Base-by-base conservation (phyloP, 805 yeast genomes). In the Debaryomyces maramus region DNA sequence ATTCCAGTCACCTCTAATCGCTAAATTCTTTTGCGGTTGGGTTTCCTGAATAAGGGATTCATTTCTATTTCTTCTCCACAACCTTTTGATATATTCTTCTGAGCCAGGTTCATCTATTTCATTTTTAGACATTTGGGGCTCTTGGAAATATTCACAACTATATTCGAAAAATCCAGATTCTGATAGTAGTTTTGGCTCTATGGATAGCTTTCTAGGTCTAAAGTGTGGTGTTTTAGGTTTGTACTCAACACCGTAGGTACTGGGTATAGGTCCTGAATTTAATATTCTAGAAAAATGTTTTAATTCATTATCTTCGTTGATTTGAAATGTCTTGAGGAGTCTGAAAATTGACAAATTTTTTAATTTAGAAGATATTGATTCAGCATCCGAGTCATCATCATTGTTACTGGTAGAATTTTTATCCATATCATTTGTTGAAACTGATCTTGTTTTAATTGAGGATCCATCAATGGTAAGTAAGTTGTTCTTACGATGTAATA, bases 31-130 rank as follows among this genome's bases (percentile, higher is more conserved):
- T 55, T 91, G 96, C 1, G 85, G 82, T 56, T 93, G 99, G 0
- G 99, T 90, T 45, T 85, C 87, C 28, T 84, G 85, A 42, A 93
- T 86, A 23, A 89, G 86, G 3, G 75, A 61, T 57, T 93, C 98
- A 56, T 93, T 93, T 50, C 98, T 73, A 53, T 85, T 85, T 47
- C 95, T 75, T 51, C 97, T 75, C 98, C 98, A 93, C 17, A 87
- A 63, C 42, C 95, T 72, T 48, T 80, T 82, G 24, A 86, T 80
- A 52, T 87, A 88, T 47, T 87, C 90, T 43, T 83, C 79, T 41
- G 96, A 87, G 0, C 98, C 98, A 0, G 95, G 93, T 58, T 89
- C 96, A 51, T 91, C 97, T 13, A 80, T 65, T 50, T 91, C 97
- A 39, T 78, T 76, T 42, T 80, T 82, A 8, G 87, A 81, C 83